phyloP scores from a whole-genome alignment of 495 filamentous ascomycete genomes.

The Xeromyces bisporus region DNA sequence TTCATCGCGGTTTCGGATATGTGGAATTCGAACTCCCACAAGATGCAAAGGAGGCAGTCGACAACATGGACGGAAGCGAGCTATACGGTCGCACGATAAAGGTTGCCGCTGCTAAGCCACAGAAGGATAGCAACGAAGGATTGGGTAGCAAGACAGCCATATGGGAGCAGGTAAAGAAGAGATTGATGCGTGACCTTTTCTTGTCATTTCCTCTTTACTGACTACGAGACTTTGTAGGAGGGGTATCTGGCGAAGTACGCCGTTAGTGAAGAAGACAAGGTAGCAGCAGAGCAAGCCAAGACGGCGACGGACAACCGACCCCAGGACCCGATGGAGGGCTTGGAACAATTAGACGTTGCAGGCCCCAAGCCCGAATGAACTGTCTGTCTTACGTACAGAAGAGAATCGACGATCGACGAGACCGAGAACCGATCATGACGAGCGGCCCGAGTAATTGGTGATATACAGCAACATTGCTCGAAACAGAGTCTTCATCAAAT shows the following conservation, averaged over 20 bases:
- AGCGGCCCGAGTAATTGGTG: too few species aligned
- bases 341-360: constrained; percentile 85
- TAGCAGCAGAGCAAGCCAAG: constrained; percentile 42
- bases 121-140: constrained; percentile 73
- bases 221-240: constrained; percentile 42
- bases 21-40: constrained; percentile 78
- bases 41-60: constrained; percentile 88
- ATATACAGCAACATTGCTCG: constrained; percentile 2
- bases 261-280: constrained; percentile 69
- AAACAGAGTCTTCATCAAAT: not conserved
- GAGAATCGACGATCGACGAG: too few species aligned
- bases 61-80: constrained; percentile 98
- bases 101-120: constrained; percentile 79
- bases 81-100: constrained; percentile 87
- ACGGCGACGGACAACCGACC: constrained; percentile 32
- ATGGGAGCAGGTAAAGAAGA: constrained; percentile 72
- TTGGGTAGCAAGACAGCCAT: constrained; percentile 88
- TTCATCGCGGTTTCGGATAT: constrained; percentile 88
- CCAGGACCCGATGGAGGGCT: constrained; percentile 86
- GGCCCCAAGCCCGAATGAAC: constrained; percentile 73
- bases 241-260: constrained; percentile 83
- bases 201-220: constrained; percentile 7
- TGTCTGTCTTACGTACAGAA: too few species aligned
- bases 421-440: too few species aligned
- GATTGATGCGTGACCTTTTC: constrained; percentile 5